Evolutionary conservation across 345 rosid genomes (phyloP).

Genomic region (Isatis tinctoria): DNA sequence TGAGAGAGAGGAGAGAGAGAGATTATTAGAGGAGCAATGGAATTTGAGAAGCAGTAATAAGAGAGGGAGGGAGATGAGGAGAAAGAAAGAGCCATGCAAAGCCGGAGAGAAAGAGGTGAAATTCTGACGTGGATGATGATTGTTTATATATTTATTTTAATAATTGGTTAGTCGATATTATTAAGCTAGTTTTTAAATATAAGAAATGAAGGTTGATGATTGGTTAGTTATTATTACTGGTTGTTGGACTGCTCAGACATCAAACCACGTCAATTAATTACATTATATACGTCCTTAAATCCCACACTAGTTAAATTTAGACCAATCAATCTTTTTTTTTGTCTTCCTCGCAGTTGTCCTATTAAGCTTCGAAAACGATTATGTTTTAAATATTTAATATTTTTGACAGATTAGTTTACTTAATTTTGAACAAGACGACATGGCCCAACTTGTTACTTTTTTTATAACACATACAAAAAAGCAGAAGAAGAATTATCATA

Average conservation of each 20-base stretch:
- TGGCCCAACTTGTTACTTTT: constrained; percentile 7
- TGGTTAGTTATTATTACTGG: constrained; percentile 20
- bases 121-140: constrained; percentile 41
- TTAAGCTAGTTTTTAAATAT: neutral
- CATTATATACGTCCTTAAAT: constrained; percentile 17
- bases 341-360: neutral
- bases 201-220: constrained; percentile 20
- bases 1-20: neutral
- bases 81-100: constrained; percentile 53
- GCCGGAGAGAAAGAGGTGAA: constrained; percentile 36
- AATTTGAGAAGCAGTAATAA: constrained; percentile 18
- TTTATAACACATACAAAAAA: neutral
- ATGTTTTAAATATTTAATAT: neutral
- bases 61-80: constrained; percentile 23
- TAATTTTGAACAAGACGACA: neutral
- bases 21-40: neutral
- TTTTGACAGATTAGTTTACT: neutral
- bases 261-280: constrained; percentile 13
- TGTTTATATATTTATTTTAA: constrained; percentile 1
- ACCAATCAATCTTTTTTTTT: neutral
- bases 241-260: constrained; percentile 25
- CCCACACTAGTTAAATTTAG: constrained; percentile 7
- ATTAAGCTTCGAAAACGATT: neutral
- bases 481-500: neutral
- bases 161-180: constrained; percentile 7